phyloP scores from a whole-genome alignment of 768 basidiomycete species.

The Lyophyllum decastes region DNA sequence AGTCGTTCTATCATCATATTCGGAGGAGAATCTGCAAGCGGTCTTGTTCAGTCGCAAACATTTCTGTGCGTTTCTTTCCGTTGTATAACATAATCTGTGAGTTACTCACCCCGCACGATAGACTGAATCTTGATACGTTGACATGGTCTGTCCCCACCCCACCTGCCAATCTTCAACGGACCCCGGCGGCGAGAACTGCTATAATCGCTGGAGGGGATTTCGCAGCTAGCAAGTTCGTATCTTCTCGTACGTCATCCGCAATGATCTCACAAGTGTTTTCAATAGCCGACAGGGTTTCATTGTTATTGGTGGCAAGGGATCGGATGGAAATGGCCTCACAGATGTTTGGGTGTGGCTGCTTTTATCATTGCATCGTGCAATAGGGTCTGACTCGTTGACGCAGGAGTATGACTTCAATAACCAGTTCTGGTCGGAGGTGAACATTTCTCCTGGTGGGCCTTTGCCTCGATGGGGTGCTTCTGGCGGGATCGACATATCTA shows the following conservation, averaged over 20 bases:
- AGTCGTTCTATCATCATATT: constrained; percentile 69
- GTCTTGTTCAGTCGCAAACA: constrained; percentile 62
- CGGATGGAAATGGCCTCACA: constrained; percentile 51
- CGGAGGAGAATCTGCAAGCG: constrained; percentile 71
- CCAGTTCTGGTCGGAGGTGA: constrained; percentile 74
- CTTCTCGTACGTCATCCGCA: constrained; percentile 1
- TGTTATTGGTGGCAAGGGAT: constrained; percentile 68
- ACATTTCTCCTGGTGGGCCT: constrained; percentile 52
- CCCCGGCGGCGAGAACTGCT: constrained; percentile 65
- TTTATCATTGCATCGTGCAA: not conserved
- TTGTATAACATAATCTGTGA: not conserved
- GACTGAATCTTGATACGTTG: constrained; percentile 63
- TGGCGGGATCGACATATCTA: constrained; percentile 72
- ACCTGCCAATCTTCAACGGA: constrained; percentile 43
- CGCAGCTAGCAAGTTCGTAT: constrained; percentile 80
- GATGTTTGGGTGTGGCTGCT: constrained; percentile 70
- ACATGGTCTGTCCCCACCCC: constrained; percentile 62
- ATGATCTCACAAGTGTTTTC: constrained; percentile 15
- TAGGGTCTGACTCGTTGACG: constrained; percentile 5
- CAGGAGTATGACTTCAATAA: constrained; percentile 79
- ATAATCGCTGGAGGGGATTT: constrained; percentile 68
- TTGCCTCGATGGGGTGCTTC: constrained; percentile 69
- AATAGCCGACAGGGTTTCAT: constrained; percentile 73
- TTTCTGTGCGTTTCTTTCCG: constrained; percentile 52
- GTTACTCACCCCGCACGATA: constrained; percentile 22